A percentile compares a stretch with the other conserved stretches of the same genome.
phyloP scores from a whole-genome alignment of 75 land plant species.

The Adiantum capillusveneris region DNA sequence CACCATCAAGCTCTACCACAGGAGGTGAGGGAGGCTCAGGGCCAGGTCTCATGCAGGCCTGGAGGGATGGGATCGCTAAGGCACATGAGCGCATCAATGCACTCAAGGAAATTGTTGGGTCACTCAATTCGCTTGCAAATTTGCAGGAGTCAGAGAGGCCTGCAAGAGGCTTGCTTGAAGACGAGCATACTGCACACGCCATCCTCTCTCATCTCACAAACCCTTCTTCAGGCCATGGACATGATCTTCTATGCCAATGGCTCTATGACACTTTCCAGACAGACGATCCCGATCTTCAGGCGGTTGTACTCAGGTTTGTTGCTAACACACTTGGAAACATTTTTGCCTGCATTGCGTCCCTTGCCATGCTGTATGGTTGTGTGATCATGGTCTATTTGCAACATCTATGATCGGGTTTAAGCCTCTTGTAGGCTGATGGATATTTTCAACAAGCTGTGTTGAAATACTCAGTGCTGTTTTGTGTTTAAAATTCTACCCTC shows the following conservation, averaged over 20 bases:
- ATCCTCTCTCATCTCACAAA: constrained; percentile 38
- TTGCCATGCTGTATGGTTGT: no score
- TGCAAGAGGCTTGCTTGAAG: constrained; percentile 65
- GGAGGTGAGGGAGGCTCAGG: no score
- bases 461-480: no score
- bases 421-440: no score
- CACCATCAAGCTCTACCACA: no score
- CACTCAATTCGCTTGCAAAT: constrained; percentile 26
- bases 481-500: no score
- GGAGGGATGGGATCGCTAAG: constrained; percentile 76
- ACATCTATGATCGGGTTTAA: no score
- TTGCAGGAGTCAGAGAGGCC: constrained; percentile 86
- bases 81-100: constrained; percentile 72
- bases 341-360: no score
- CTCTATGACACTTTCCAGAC: constrained; percentile 84
- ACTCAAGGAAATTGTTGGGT: constrained; percentile 39
- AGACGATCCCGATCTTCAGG: constrained; percentile 64
- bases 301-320: constrained; percentile 54
- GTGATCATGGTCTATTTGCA: no score
- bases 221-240: constrained; percentile 66
- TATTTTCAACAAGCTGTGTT: no score
- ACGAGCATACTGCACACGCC: constrained; percentile 40
- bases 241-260: constrained; percentile 92
- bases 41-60: constrained; percentile 35
- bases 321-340: no score